Base-by-base conservation (phyloP, 306 rosid species). In the Cucumis melo region DNA sequence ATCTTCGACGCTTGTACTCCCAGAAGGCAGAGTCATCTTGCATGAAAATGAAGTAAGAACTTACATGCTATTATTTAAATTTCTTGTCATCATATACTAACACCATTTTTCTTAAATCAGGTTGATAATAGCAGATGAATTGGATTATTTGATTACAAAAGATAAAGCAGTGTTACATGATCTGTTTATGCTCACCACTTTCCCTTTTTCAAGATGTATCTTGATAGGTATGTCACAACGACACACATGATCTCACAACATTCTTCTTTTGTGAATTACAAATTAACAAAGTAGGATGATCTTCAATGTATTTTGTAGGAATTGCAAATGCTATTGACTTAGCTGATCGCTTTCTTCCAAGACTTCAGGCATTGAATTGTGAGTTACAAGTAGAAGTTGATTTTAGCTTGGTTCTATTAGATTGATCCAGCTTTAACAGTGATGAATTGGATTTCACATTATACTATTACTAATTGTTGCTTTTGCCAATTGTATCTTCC, bases 301-400 rank as follows among this genome's bases (percentile, higher is more conserved):
- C 50, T 62, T 62, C n/a, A 16, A 34, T 10, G 16, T 59, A 51
- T 29, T 73, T 79, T 81, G 56, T 87, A 94, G 99, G 97, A 71
- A 86, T 92, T 64, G 96, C 99, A 10, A 94, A 94, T 88, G 96
- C 99, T 62, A 94, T 94, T 23, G 96, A 94, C 76, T 87, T 94
- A 34, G 93, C 99, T 24, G 99, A 89, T 80, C 97, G 97, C 56
- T 94, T 92, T 80, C 93, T 94, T 80, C 99, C 99, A 19, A 87
- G 87, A 80, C 96, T 94, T 56, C 87, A 88, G 83, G 83, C 99
- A 65, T 81, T 92, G 79, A 94, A 89, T 84, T 94, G 99, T 94
- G 83, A 90, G 97, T 87, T 57, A 21, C 58, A 4, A 72, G 44
- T 50, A 16, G 8, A 27, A 4, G 36, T 68, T 20, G 23, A 42